Evolutionary conservation across 2,329 filamentous ascomycete species (phyloP).

Genomic region (Aspergillus eucalypticola): DNA sequence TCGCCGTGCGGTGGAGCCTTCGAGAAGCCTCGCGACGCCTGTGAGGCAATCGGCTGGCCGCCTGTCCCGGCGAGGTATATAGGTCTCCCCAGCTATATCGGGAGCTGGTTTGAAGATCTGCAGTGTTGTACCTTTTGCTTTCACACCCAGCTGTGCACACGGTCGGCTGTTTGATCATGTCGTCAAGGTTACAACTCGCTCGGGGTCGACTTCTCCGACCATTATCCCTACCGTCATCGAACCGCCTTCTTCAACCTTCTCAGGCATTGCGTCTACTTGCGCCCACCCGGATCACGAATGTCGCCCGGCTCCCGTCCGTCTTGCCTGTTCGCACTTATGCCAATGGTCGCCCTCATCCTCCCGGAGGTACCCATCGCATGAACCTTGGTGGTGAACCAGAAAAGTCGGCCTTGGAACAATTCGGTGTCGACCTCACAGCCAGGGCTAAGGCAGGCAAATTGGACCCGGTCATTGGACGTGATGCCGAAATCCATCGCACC

Average conservation of each 20-base stretch:
- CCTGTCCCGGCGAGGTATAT: constrained; percentile 11
- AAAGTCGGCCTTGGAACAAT: constrained; percentile 88
- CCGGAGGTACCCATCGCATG: constrained; percentile 93
- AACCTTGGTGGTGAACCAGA: constrained; percentile 73
- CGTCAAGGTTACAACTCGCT: constrained; percentile 34
- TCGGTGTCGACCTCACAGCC: constrained; percentile 84
- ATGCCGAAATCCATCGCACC: constrained; percentile 86
- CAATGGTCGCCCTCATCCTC: constrained; percentile 71
- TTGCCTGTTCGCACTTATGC: constrained; percentile 52
- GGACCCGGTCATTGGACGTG: constrained; percentile 92
- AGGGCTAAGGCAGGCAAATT: constrained; percentile 84
- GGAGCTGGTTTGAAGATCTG: neutral
- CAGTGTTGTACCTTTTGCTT: neutral
- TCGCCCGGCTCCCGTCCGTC: constrained; percentile 12
- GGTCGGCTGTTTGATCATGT: constrained; percentile 27
- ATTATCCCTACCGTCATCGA: constrained; percentile 22
- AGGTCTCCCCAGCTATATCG: neutral
- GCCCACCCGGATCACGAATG: constrained; percentile 19
- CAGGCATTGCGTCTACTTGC: constrained; percentile 23
- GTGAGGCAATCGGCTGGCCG: neutral
- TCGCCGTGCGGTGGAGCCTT: constrained; percentile 35
- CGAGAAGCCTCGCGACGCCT: constrained; percentile 28
- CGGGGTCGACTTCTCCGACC: constrained; percentile 34
- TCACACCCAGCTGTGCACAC: neutral
- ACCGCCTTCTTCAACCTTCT: constrained; percentile 22